Conservation (phyloP, 352 stramenopile genomes). For the Thraustotheca clavata region DNA sequence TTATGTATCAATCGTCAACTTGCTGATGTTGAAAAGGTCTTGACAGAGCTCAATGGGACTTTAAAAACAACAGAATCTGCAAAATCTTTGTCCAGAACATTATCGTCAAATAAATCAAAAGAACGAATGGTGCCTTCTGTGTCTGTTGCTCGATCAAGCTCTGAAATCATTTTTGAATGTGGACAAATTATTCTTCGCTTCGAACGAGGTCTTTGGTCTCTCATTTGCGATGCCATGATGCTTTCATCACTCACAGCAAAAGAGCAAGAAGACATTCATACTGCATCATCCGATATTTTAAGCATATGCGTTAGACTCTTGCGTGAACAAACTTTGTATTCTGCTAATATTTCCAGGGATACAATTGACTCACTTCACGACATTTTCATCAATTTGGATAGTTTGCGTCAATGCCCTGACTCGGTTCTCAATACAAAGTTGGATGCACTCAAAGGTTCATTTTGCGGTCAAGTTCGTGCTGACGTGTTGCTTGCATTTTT, state of each 20-base stretch:
- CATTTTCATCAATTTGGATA: constrained; percentile 54
- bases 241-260: constrained; percentile 41
- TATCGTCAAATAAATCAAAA: not conserved
- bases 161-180: constrained; percentile 46
- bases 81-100: not conserved
- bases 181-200: constrained; percentile 50
- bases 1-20: constrained; percentile 66
- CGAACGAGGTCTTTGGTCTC: constrained; percentile 52
- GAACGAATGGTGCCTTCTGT: not conserved
- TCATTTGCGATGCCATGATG: constrained; percentile 72
- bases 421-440: constrained; percentile 60
- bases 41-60: constrained; percentile 30
- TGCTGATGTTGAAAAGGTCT: constrained; percentile 43
- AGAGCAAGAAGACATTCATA: constrained; percentile 57
- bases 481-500: constrained; percentile 49
- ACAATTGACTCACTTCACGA: constrained; percentile 52
- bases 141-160: constrained; percentile 7
- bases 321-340: constrained; percentile 33
- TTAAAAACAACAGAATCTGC: not conserved
- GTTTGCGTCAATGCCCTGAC: constrained; percentile 54
- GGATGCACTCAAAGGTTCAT: constrained; percentile 42
- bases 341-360: constrained; percentile 24
- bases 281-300: constrained; percentile 49
- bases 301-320: constrained; percentile 42
- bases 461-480: constrained; percentile 54